Percentiles rank a stretch among this genome's conserved stretches.
Evolutionary conservation across 164 flowering plant genomes (phyloP).

Genomic region (Santalum album): DNA sequence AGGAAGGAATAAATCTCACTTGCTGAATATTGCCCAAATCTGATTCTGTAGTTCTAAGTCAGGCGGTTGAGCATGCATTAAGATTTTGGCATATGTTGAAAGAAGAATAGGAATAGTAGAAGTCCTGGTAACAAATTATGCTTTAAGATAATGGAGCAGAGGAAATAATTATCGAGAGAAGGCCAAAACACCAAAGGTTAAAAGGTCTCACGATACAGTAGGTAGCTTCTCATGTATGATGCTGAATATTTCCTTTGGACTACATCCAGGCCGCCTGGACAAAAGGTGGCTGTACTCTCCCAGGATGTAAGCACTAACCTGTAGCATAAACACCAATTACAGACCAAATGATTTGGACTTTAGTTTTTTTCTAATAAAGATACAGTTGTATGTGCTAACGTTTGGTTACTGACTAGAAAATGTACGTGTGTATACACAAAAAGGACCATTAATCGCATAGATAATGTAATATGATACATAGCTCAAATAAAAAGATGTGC

Average conservation of each 20-base stretch:
- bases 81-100: slow-evolving; percentile 93
- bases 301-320: slow-evolving; percentile 96
- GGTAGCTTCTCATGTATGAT: slow-evolving; percentile 92
- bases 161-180: not conserved
- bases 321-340: slow-evolving; percentile 7
- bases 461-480: no score
- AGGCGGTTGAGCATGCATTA: slow-evolving; percentile 94
- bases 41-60: slow-evolving; percentile 81
- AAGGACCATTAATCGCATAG: no score
- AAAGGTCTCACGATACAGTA: slow-evolving; percentile 77
- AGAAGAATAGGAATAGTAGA: slow-evolving; percentile 83
- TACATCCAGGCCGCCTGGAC: slow-evolving; percentile 90
- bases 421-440: no score
- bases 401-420: no score
- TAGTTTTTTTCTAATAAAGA: no score
- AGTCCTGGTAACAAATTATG: slow-evolving; percentile 39
- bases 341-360: no score
- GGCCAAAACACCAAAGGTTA: slow-evolving; percentile 2
- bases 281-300: slow-evolving; percentile 96
- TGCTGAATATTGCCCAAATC: slow-evolving; percentile 80
- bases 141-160: slow-evolving; percentile 6
- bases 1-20: slow-evolving; percentile 37
- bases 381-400: no score
- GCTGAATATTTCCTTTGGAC: slow-evolving; percentile 85
- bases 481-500: no score